These are phyloP conservation scores for Wickerhamomyces mucosus DNA, from an alignment of 805 yeast species.

Conservation along the genomic window DNA sequence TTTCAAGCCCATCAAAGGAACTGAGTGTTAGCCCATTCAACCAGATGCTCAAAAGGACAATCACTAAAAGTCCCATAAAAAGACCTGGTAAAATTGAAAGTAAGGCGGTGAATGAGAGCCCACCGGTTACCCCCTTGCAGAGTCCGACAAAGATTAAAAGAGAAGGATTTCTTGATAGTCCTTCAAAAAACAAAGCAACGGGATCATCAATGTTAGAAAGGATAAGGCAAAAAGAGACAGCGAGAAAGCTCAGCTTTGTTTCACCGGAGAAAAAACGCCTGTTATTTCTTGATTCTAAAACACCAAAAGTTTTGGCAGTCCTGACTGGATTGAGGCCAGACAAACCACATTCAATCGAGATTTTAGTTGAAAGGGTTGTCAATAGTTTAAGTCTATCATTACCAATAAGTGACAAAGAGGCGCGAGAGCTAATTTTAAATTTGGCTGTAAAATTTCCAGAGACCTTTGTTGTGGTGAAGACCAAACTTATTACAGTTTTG, in stretches of 20 bases:
- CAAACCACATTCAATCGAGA: conserved; percentile 13
- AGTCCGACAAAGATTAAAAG: conserved; percentile 2
- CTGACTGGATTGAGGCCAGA: conserved; percentile 17
- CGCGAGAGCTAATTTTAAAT: conserved; percentile 11
- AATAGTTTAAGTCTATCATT: conserved; percentile 11
- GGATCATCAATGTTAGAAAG: conserved; percentile 31
- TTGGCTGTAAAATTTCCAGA: conserved; percentile 13
- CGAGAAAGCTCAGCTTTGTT: conserved; percentile 5
- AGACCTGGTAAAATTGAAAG: too few relatives aligned
- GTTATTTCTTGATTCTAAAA: conserved; percentile 20
- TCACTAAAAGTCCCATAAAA: too few relatives aligned
- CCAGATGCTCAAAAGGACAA: too few relatives aligned
- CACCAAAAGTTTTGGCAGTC: conserved; percentile 22
- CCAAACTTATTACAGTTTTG: conserved; percentile 9
- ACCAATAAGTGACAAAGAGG: conserved; percentile 13
- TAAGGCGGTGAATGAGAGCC: too few relatives aligned
- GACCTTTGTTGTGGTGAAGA: conserved; percentile 10
- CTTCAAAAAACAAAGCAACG: too few relatives aligned
- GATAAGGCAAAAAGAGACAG: conserved; percentile 27
- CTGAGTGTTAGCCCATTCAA: too few relatives aligned
- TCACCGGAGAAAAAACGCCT: conserved; percentile 19
- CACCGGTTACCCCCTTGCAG: too few relatives aligned
- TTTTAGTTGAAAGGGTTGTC: conserved; percentile 11
- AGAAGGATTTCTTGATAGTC: too few relatives aligned
- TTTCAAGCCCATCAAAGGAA: too few relatives aligned